Percentiles rank a stretch among this genome's conserved stretches.
Conservation (phyloP, 2,329 filamentous ascomycete species). For the Dactylellina haptotyla region DNA sequence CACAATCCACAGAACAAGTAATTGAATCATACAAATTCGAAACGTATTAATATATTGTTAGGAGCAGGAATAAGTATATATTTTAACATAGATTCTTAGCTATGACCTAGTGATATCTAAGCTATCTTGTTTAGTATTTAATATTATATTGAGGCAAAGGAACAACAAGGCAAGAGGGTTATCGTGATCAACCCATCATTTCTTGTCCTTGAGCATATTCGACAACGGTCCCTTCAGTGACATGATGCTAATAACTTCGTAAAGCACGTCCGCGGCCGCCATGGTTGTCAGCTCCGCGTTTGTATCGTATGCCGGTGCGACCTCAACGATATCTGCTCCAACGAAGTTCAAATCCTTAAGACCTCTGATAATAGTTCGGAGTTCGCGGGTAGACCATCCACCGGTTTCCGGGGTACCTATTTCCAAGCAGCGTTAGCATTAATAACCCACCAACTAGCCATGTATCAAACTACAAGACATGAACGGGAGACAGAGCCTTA, state of each 20-base stretch:
- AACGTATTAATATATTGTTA: no score
- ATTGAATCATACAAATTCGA: no score
- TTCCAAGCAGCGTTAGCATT: slow-evolving; percentile 58
- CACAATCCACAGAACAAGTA: no score
- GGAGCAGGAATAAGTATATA: no score
- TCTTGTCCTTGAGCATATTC: slow-evolving; percentile 61
- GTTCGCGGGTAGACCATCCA: slow-evolving; percentile 78
- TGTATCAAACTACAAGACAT: neutral
- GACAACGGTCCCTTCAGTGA: slow-evolving; percentile 79
- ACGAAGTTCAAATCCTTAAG: slow-evolving; percentile 76
- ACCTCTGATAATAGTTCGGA: slow-evolving; percentile 76
- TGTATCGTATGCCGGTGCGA: slow-evolving; percentile 77
- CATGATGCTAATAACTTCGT: slow-evolving; percentile 84
- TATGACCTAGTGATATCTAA: no score
- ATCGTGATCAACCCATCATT: slow-evolving; percentile 11
- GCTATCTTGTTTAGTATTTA: no score
- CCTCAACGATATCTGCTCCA: slow-evolving; percentile 77
- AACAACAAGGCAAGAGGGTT: neutral
- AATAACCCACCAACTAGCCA: neutral
- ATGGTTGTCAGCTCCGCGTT: slow-evolving; percentile 79
- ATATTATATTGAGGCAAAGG: no score
- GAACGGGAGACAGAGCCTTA: slow-evolving; percentile 58
- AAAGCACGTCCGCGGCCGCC: slow-evolving; percentile 70
- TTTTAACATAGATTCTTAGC: no score
- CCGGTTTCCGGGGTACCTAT: slow-evolving; percentile 79